phyloP scores from a whole-genome alignment of 164 flowering plant species.

The Akebia trifoliata region DNA sequence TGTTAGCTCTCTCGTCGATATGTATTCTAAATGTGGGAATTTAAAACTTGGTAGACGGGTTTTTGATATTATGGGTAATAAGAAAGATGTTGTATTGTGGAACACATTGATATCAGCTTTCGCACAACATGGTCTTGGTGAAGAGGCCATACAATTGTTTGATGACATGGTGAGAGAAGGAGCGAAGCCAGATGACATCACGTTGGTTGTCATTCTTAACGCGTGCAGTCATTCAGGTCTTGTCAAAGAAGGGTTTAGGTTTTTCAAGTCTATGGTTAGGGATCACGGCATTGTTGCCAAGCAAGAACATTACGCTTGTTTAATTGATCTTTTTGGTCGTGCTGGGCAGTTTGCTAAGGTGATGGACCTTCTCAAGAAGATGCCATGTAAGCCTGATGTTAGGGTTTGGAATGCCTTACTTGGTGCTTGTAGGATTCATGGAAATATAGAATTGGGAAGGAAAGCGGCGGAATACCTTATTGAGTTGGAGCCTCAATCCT shows the following conservation, averaged over 20 bases:
- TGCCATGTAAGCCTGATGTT: constrained; percentile 44
- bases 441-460: constrained; percentile 48
- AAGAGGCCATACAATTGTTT: constrained; percentile 41
- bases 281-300: constrained; percentile 42
- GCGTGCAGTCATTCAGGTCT: constrained; percentile 70
- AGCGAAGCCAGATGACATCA: constrained; percentile 41
- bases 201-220: constrained; percentile 50
- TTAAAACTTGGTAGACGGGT: constrained; percentile 34
- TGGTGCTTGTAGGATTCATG: constrained; percentile 54
- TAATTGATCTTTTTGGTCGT: constrained; percentile 60
- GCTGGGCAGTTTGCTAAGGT: constrained; percentile 49
- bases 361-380: constrained; percentile 32
- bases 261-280: constrained; percentile 41
- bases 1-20: constrained; percentile 62
- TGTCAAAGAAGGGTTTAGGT: constrained; percentile 45
- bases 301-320: constrained; percentile 65
- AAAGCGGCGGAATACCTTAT: constrained; percentile 48
- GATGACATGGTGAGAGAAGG: constrained; percentile 43
- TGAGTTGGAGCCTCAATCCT: constrained; percentile 47
- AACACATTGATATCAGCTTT: constrained; percentile 72
- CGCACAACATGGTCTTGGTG: constrained; percentile 64
- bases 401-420: constrained; percentile 58
- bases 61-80: constrained; percentile 35
- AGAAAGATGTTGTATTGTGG: constrained; percentile 53
- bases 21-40: constrained; percentile 74